These are phyloP conservation scores for Puccinia hordei DNA, from an alignment of 1,284 basidiomycete species.

Conservation along the genomic window DNA sequence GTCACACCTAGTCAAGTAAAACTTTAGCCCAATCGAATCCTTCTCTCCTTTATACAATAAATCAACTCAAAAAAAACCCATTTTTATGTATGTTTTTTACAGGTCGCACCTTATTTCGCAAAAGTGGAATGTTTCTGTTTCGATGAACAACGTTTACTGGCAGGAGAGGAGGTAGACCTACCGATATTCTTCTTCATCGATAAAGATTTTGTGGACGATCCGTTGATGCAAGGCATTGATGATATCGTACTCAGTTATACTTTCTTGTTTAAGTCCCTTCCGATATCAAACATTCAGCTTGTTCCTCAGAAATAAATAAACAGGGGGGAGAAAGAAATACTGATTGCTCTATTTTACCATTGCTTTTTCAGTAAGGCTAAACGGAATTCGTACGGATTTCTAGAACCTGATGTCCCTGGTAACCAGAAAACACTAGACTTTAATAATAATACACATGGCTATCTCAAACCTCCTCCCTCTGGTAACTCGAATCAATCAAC, in stretches of 20 bases:
- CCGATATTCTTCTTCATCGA: slow-evolving; percentile 99
- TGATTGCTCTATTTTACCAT: too few species aligned
- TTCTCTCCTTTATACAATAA: background rate
- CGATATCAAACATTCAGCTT: too few species aligned
- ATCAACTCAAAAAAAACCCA: too few species aligned
- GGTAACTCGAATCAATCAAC: background rate
- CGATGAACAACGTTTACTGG: slow-evolving; percentile 93
- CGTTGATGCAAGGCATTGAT: slow-evolving; percentile 74
- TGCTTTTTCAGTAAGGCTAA: slow-evolving; percentile 36
- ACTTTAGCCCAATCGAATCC: slow-evolving; percentile 55
- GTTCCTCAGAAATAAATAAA: too few species aligned
- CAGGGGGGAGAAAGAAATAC: too few species aligned
- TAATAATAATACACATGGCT: too few species aligned
- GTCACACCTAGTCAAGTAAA: slow-evolving; percentile 83
- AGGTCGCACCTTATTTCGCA: slow-evolving; percentile 98
- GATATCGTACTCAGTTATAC: slow-evolving; percentile 95
- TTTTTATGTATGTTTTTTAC: too few species aligned
- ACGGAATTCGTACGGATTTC: slow-evolving; percentile 38
- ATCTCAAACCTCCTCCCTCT: background rate
- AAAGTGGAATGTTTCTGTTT: slow-evolving; percentile 99
- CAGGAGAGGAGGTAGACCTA: slow-evolving; percentile 96
- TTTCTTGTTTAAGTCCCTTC: slow-evolving; percentile 68
- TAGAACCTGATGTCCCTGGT: slow-evolving; percentile 34
- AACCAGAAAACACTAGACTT: too few species aligned
- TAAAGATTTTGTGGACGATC: slow-evolving; percentile 78